Base-by-base conservation (phyloP, 139 green algal species). In the Haematococcus lacustris region DNA sequence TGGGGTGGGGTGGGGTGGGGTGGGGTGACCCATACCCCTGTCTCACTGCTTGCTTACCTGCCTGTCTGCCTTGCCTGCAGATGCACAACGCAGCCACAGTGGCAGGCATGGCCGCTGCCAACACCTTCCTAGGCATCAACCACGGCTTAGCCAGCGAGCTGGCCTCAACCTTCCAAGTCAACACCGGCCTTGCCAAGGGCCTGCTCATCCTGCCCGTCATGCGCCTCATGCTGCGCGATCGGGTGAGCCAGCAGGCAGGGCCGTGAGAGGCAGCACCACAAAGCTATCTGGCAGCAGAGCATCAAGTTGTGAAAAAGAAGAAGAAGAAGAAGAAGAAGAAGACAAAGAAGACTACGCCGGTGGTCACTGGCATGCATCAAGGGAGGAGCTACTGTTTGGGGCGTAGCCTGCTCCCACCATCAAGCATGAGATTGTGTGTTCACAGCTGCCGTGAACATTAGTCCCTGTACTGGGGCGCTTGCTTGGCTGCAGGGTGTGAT, bases 101-200 rank as follows among this genome's bases (percentile, higher is more conserved):
- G 37, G 87, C 87, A 21, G 87, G 87, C 69, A 92, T 93, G 87
- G 84, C 87, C 33, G 91, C 91, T 71, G 87, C 79, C 68, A 92
- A 92, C 76, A 85, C 87, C 4, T 92, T 92, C 77, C 79, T 92
- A 39, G 87, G 87, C 50, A 77, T 92, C 39, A 90, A 82, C 81
- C 87, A 93, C 79, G 86, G 77, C 28, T 70, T 91, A 73, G 84
- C 82, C 6, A 73, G 83, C 69, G 79, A 87, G 78, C 76, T 89
- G 7, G 81, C 78, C 53, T 47, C 1, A 39, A 34, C 32, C 21
- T 86, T 82, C 76, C 83, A 91, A 71, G 66, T 91, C n/a, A 63
- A 88, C 1, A 85, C 91, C 64, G 80, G 86, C 72, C 74, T 90
- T 63, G 84, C 87, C 51, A 87, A 89, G 59, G 87, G 85, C 1